Conservation (phyloP, 768 basidiomycete species). For the Rossbeevera mucosa region DNA sequence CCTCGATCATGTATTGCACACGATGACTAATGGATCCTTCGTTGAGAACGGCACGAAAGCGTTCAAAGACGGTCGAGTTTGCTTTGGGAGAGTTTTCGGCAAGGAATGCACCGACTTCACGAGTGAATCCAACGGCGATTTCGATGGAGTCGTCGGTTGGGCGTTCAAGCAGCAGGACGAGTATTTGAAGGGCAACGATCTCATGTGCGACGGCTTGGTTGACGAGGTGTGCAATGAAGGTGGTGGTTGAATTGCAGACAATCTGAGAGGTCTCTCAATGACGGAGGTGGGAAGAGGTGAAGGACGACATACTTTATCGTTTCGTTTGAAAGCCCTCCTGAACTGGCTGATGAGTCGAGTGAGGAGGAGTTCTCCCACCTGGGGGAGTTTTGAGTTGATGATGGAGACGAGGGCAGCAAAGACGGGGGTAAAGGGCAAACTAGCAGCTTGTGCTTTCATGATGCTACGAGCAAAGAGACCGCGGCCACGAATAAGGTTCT, state of each 20-base stretch:
- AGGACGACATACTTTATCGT: constrained; percentile 78
- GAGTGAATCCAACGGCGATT: constrained; percentile 95
- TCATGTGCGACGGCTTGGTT: constrained; percentile 94
- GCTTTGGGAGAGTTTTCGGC: constrained; percentile 92
- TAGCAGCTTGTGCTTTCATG: constrained; percentile 97
- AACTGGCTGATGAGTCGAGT: constrained; percentile 93
- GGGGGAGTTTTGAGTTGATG: constrained; percentile 95
- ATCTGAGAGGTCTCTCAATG: constrained; percentile 46
- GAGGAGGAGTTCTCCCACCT: constrained; percentile 89
- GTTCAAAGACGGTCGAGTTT: constrained; percentile 91
- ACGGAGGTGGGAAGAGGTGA: background rate
- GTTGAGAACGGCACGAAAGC: constrained; percentile 94
- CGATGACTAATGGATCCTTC: constrained; percentile 94
- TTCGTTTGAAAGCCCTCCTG: constrained; percentile 89
- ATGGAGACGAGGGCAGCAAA: constrained; percentile 93
- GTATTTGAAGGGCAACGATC: constrained; percentile 90
- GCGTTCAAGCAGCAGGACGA: constrained; percentile 90
- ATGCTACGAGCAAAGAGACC: constrained; percentile 91
- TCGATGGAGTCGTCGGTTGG: constrained; percentile 98
- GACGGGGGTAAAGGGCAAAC: constrained; percentile 96
- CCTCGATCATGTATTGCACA: constrained; percentile 99
- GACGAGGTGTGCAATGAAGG: constrained; percentile 86
- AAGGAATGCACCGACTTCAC: constrained; percentile 94
- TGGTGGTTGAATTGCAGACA: constrained; percentile 89
- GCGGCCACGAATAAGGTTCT: constrained; percentile 90